Conservation (phyloP, 2,329 filamentous ascomycete species). For the Alternaria angustiovoidea region DNA sequence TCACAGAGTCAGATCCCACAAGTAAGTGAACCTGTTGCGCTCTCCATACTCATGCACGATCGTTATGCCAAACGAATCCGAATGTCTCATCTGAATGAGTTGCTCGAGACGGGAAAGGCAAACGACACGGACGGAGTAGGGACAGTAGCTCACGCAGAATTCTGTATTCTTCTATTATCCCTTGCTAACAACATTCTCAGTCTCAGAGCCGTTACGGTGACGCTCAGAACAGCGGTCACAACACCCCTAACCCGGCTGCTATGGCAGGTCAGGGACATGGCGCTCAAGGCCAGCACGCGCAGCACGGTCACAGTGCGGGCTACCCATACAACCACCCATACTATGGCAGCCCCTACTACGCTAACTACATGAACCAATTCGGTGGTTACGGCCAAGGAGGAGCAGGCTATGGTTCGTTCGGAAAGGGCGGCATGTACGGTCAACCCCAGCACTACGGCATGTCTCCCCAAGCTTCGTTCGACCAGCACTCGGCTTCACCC, state of each 20-base stretch:
- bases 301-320: conserved; percentile 55
- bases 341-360: conserved; percentile 69
- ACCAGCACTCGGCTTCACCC: conserved; percentile 69
- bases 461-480: conserved; percentile 64
- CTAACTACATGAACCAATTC: conserved; percentile 70
- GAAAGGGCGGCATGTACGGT: conserved; percentile 66
- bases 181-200: conserved; percentile 34
- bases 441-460: conserved; percentile 69
- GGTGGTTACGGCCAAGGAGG: conserved; percentile 61
- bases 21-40: conserved; percentile 42
- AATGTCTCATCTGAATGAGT: conserved; percentile 9
- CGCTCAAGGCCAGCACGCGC: conserved; percentile 57
- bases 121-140: conserved; percentile 12
- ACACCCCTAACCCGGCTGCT: conserved; percentile 83
- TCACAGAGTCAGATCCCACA: conserved; percentile 70
- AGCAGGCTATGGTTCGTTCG: conserved; percentile 60
- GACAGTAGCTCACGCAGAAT: conserved; percentile 8
- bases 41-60: conserved; percentile 8
- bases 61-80: conserved; percentile 8
- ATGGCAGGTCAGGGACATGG: conserved; percentile 62
- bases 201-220: conserved; percentile 77
- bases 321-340: conserved; percentile 64
- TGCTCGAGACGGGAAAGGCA: conserved; percentile 9
- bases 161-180: neutral
- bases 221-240: conserved; percentile 84